These are phyloP conservation scores for Thielaviopsis euricoi DNA, from an alignment of 2,329 filamentous ascomycete genomes.

Conservation along the genomic window DNA sequence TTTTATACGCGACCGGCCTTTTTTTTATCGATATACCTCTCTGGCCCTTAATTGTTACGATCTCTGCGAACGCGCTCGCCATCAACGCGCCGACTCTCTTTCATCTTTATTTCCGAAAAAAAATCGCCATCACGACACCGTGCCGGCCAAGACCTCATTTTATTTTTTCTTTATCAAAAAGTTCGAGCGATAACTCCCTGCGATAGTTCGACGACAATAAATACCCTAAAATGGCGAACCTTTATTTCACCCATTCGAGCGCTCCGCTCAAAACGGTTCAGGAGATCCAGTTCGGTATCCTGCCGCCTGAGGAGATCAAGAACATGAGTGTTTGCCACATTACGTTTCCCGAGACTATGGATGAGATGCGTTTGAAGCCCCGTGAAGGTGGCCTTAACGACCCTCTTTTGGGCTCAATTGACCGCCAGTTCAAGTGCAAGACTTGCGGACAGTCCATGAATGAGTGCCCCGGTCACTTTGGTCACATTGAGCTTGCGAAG, in stretches of 20 bases:
- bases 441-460: constrained; percentile 93
- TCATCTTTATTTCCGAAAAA: neutral
- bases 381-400: constrained; percentile 89
- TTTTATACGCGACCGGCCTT: neutral
- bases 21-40: neutral
- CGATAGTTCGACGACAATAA: constrained; percentile 9
- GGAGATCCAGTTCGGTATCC: constrained; percentile 96
- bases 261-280: constrained; percentile 93
- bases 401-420: constrained; percentile 88
- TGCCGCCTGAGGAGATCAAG: constrained; percentile 98
- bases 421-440: constrained; percentile 86
- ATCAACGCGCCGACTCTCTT: neutral
- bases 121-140: neutral
- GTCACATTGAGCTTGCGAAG: constrained; percentile 92
- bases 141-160: neutral
- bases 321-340: constrained; percentile 95
- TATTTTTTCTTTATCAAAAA: neutral
- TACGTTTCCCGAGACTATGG: constrained; percentile 98
- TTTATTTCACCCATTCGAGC: constrained; percentile 79
- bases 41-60: neutral
- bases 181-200: neutral
- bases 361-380: constrained; percentile 81
- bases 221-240: constrained; percentile 65
- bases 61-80: neutral
- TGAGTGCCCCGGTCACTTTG: constrained; percentile 94